phyloP scores from a whole-genome alignment of 2,329 filamentous ascomycete species.

The Sclerotinia minor region DNA sequence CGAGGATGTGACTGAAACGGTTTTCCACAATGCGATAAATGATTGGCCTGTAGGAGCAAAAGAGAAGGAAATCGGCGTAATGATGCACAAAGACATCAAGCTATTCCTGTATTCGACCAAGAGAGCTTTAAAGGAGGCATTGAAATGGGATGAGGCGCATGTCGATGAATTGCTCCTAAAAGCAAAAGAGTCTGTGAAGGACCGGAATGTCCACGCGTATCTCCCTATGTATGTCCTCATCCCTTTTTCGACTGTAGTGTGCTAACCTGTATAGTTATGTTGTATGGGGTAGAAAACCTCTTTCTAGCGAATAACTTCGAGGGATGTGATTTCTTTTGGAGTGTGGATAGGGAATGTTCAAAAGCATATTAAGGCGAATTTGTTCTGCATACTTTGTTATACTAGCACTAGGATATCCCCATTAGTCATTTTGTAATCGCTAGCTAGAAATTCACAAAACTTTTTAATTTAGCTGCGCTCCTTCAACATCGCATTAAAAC shows the following conservation, averaged over 20 bases:
- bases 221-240: constrained; percentile 6
- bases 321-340: background rate
- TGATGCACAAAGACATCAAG: constrained; percentile 29
- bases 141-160: constrained; percentile 9
- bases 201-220: constrained; percentile 15
- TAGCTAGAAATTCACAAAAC: background rate
- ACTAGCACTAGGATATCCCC: background rate
- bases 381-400: constrained; percentile 2
- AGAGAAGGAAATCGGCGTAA: constrained; percentile 32
- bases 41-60: constrained; percentile 50
- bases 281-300: constrained; percentile 14
- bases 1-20: constrained; percentile 52
- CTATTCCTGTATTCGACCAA: background rate
- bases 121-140: background rate
- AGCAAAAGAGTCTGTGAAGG: background rate
- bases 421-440: constrained; percentile 4
- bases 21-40: constrained; percentile 56
- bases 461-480: background rate
- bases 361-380: constrained; percentile 2
- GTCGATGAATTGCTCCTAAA: background rate
- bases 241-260: background rate
- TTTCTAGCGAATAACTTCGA: background rate
- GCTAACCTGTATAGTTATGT: constrained; percentile 13
- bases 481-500: background rate
- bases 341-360: background rate